Conservation (phyloP, 2,329 filamentous ascomycete species). For the Sarocladium strictum region DNA sequence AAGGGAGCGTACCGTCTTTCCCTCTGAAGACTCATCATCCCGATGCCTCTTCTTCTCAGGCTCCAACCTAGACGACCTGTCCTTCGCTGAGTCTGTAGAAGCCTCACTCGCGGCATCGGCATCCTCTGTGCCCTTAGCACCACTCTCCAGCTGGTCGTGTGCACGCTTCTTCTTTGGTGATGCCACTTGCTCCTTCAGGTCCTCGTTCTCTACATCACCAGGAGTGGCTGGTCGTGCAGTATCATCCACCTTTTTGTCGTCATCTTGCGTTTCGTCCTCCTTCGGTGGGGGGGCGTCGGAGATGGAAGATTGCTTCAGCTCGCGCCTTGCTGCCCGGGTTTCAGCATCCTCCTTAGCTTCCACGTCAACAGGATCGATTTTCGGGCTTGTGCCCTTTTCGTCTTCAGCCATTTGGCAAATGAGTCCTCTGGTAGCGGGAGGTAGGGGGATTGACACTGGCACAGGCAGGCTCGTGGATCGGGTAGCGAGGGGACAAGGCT, state of each 20-base stretch:
- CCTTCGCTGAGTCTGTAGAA: constrained; percentile 40
- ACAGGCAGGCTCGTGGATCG: not conserved
- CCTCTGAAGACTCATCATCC: constrained; percentile 38
- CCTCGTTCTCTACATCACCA: constrained; percentile 5
- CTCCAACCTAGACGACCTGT: constrained; percentile 41
- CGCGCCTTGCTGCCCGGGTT: constrained; percentile 57
- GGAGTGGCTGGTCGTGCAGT: constrained; percentile 23
- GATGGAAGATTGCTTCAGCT: constrained; percentile 59
- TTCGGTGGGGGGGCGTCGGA: constrained; percentile 34
- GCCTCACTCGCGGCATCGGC: constrained; percentile 37
- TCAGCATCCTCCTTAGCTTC: constrained; percentile 52
- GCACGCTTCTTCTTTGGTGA: constrained; percentile 64
- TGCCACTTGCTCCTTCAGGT: constrained; percentile 37
- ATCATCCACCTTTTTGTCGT: constrained; percentile 19
- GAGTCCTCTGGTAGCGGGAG: not conserved
- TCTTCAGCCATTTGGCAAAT: constrained; percentile 3
- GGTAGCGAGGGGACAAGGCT: not conserved
- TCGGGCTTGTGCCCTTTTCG: constrained; percentile 30
- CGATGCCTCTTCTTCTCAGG: constrained; percentile 61
- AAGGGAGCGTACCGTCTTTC: constrained; percentile 24
- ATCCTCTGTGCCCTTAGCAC: constrained; percentile 34
- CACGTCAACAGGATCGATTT: constrained; percentile 24
- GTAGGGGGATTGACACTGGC: not conserved
- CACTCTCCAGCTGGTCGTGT: constrained; percentile 49
- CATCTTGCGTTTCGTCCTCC: constrained; percentile 13